Evolutionary conservation across 1,139 yeast species (phyloP).

Genomic region (Meyerozyma athensensis): DNA sequence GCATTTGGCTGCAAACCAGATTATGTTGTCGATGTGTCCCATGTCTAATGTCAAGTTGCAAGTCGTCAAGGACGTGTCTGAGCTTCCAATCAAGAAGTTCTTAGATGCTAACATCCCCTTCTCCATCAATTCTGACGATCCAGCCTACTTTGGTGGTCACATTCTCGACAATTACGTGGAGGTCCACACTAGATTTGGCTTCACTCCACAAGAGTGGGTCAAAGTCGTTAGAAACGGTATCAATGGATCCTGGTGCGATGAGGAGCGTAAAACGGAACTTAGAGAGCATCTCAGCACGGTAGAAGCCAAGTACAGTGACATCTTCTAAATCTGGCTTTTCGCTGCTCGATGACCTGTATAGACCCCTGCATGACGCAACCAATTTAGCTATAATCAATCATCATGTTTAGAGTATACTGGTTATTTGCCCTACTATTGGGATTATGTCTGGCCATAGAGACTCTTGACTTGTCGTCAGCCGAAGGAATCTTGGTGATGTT

Average conservation of each 20-base stretch:
- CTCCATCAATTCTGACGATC: conserved; percentile 78
- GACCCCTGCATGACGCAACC: neutral
- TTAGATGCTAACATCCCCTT: conserved; percentile 63
- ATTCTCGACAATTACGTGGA: conserved; percentile 67
- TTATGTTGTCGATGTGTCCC: conserved; percentile 69
- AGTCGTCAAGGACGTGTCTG: conserved; percentile 62
- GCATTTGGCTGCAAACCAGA: conserved; percentile 48
- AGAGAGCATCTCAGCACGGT: conserved; percentile 42
- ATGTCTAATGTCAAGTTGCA: conserved; percentile 68
- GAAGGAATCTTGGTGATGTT: conserved; percentile 1
- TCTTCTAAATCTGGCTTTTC: conserved; percentile 4
- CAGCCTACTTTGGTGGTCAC: conserved; percentile 83
- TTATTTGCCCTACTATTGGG: neutral
- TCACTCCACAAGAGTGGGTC: conserved; percentile 54
- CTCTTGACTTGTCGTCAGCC: neutral
- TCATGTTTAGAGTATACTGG: neutral
- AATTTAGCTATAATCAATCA: neutral
- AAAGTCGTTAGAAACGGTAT: conserved; percentile 55
- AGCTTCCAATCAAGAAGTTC: conserved; percentile 59
- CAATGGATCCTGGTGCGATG: conserved; percentile 65
- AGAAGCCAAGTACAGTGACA: conserved; percentile 33
- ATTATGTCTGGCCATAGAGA: neutral
- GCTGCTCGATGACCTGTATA: too few species aligned
- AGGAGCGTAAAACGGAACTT: conserved; percentile 46
- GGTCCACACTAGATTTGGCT: conserved; percentile 61